Base-by-base conservation (phyloP, 2,329 filamentous ascomycete genomes). In the Aureobasidium subglaciale region DNA sequence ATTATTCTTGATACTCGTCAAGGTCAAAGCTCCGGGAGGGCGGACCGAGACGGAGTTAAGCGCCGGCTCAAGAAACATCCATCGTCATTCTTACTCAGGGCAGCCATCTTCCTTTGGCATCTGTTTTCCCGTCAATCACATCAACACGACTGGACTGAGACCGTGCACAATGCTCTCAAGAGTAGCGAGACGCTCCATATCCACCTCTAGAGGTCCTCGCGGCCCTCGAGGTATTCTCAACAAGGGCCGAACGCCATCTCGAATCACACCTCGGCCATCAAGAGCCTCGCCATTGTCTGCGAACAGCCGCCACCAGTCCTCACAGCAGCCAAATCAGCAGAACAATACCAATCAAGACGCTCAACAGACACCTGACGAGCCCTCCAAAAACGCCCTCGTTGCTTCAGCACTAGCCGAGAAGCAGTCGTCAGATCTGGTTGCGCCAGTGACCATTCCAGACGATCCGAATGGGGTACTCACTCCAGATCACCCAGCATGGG, bases 391-490 rank as follows among this genome's bases (percentile, higher is more conserved):
- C 11, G 69, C 76, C 57, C 70, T 73, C 43, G 70, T 76, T 20
- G 71, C 75, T 27, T 66, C 70, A 32, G 70, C 73, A 6, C 71
- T 81, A 46, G 70, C 74, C 41, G 67, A 75, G 46, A 68, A 73
- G 38, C 68, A 78, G 8, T 73, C 76, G 40, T 65, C 65, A 56
- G 70, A 73, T 30, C 76, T 86, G 22, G 69, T 84, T 35, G 73
- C 82, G 7, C 80, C 82, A 9, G 81, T 86, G 2, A 71, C 82
- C 60, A 79, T 85, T 24, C 80, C 82, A 13, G 76, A 83, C 67
- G 81, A 85, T 62, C 77, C 80, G 1, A 68, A 81, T 71, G 78
- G 73, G 43, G 74, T 85, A 2, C 76, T 86, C 24, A 82, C 78
- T 61, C 71, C 75, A 40, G 73, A 70, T 1, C 83, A 86, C 60